These are phyloP conservation scores for Naganishia kalamii DNA, from an alignment of 768 basidiomycete genomes.

Conservation along the genomic window DNA sequence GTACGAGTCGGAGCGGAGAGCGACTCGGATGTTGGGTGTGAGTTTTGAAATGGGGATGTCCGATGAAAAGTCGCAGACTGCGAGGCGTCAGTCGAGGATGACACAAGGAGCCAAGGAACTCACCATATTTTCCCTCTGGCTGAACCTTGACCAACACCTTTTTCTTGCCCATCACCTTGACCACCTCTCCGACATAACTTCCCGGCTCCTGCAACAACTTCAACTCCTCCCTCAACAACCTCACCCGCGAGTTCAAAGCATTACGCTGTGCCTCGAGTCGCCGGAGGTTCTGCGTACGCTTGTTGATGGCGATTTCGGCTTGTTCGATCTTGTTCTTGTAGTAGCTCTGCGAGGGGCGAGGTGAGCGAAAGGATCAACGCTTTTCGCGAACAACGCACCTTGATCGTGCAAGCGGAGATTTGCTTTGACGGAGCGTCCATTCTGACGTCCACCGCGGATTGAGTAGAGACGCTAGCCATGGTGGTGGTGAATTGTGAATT, in stretches of 20 bases:
- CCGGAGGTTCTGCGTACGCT: conserved; percentile 91
- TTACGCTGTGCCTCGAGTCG: conserved; percentile 95
- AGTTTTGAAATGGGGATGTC: conserved; percentile 75
- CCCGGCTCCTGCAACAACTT: conserved; percentile 91
- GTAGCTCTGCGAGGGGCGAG: conserved; percentile 50
- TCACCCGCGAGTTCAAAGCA: conserved; percentile 89
- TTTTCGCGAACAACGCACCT: not conserved
- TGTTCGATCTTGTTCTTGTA: conserved; percentile 94
- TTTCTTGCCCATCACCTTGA: conserved; percentile 99
- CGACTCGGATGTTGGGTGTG: conserved; percentile 81
- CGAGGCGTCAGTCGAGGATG: not conserved
- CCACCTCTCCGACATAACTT: conserved; percentile 93
- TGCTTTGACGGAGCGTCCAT: not conserved
- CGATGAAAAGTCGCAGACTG: conserved; percentile 88
- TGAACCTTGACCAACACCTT: conserved; percentile 97
- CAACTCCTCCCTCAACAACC: conserved; percentile 82
- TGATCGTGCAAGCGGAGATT: conserved; percentile 8
- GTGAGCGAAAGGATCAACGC: not conserved
- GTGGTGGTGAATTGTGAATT: not conserved
- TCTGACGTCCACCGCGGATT: not conserved
- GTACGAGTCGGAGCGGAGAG: conserved; percentile 91
- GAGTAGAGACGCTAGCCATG: not conserved
- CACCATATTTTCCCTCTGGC: conserved; percentile 98
- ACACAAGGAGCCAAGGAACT: conserved; percentile 43
- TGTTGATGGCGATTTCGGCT: conserved; percentile 85